These are phyloP conservation scores for Pouteria campechiana DNA, from an alignment of 179 eudicot genomes.

Conservation along the genomic window DNA sequence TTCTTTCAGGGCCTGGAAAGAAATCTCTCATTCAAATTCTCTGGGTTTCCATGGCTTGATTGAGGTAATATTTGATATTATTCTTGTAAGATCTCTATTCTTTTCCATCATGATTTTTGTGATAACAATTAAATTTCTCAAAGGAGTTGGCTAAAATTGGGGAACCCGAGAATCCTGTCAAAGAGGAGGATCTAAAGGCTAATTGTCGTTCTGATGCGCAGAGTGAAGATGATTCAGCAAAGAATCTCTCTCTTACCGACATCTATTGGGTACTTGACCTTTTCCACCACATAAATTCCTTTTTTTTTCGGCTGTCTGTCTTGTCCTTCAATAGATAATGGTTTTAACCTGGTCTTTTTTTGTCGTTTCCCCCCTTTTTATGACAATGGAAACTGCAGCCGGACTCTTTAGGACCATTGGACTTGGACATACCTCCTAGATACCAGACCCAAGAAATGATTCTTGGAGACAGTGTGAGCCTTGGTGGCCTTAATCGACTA, in stretches of 20 bases:
- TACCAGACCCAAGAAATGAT: slow-evolving; percentile 58
- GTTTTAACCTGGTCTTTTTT: background rate
- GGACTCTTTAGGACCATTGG: slow-evolving; percentile 82
- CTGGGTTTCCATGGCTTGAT: slow-evolving; percentile 9
- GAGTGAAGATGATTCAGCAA: slow-evolving; percentile 20
- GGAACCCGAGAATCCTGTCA: slow-evolving; percentile 13
- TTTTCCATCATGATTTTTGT: background rate
- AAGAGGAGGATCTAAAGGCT: slow-evolving; percentile 2
- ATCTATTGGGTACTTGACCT: slow-evolving; percentile 61
- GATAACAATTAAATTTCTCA: background rate
- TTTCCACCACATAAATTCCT: no score
- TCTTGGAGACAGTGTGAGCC: slow-evolving; percentile 66
- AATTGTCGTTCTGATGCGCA: slow-evolving; percentile 26
- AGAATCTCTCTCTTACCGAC: slow-evolving; percentile 52
- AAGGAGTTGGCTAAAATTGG: slow-evolving; percentile 33
- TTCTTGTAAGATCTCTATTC: no score
- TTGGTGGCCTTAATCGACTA: slow-evolving; percentile 69
- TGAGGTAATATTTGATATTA: slow-evolving; percentile 30
- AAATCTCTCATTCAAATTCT: slow-evolving; percentile 11
- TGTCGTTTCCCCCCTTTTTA: background rate
- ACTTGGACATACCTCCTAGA: slow-evolving; percentile 57
- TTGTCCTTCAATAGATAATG: background rate
- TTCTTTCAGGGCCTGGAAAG: slow-evolving; percentile 9
- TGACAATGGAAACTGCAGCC: no score
- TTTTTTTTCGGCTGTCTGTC: background rate